Conservation (phyloP, 805 yeast species). For the Lachancea mirantina region DNA sequence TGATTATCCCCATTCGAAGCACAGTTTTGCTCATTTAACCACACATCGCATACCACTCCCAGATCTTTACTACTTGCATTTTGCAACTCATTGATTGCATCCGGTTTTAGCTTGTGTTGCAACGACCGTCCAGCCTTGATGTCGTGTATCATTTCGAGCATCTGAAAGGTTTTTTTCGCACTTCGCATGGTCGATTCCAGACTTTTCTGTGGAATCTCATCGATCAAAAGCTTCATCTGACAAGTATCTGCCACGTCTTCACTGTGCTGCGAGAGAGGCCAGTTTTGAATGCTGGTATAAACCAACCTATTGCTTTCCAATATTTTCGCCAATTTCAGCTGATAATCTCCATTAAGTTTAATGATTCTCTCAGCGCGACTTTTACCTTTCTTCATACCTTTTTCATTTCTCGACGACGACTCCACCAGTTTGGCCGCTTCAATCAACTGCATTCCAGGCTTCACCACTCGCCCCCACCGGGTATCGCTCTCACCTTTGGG, state of each 20-base stretch:
- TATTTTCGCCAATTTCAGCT: slow-evolving; percentile 6
- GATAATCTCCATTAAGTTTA: slow-evolving; percentile 6
- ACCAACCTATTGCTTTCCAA: slow-evolving; percentile 1
- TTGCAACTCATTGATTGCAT: not conserved
- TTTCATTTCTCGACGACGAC: slow-evolving; percentile 1
- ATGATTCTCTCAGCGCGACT: slow-evolving; percentile 1
- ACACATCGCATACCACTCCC: too few species aligned
- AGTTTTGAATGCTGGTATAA: slow-evolving; percentile 3
- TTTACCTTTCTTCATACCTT: not conserved
- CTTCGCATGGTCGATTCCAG: slow-evolving; percentile 1
- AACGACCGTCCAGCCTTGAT: not conserved
- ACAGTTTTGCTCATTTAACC: too few species aligned
- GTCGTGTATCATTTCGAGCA: slow-evolving; percentile 1
- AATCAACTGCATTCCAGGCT: slow-evolving; percentile 4
- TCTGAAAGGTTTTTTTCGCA: slow-evolving; percentile 4
- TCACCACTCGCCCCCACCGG: too few species aligned
- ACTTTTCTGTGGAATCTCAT: slow-evolving; percentile 4
- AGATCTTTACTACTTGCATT: too few species aligned
- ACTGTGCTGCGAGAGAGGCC: slow-evolving; percentile 9
- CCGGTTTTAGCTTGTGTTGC: not conserved
- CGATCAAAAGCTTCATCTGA: slow-evolving; percentile 4
- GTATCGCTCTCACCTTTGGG: too few species aligned
- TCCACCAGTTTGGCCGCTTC: slow-evolving; percentile 7
- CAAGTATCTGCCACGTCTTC: slow-evolving; percentile 3
- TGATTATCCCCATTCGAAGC: too few species aligned